Conservation (phyloP, 2,329 filamentous ascomycete species). For the Cladosporium sp. region DNA sequence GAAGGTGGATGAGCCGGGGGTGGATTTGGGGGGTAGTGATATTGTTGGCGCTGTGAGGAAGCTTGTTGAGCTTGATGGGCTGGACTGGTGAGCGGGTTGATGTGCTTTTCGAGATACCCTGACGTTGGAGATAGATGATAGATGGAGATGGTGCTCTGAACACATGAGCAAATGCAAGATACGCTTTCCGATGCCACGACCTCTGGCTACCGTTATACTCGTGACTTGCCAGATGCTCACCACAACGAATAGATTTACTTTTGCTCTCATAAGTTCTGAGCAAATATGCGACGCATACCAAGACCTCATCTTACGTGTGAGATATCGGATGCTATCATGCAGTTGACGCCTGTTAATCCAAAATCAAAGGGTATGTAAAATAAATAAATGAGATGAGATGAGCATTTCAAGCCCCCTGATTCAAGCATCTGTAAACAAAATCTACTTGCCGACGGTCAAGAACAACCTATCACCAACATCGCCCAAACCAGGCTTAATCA, state of each 20-base stretch:
- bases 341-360: neutral
- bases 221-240: too few species aligned
- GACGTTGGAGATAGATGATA: neutral
- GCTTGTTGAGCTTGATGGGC: conserved; percentile 84
- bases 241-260: too few species aligned
- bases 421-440: neutral
- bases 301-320: neutral
- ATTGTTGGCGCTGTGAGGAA: conserved; percentile 76
- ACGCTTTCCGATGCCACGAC: neutral
- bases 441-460: conserved; percentile 79
- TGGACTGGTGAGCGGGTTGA: conserved; percentile 32
- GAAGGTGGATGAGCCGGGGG: conserved; percentile 73
- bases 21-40: conserved; percentile 49
- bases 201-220: too few species aligned
- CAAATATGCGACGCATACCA: neutral
- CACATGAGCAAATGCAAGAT: neutral
- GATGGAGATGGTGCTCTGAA: neutral
- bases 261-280: too few species aligned
- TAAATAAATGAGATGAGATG: too few species aligned
- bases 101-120: conserved; percentile 1
- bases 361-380: too few species aligned
- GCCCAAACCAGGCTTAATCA: conserved; percentile 87
- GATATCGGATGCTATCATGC: neutral
- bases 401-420: neutral
- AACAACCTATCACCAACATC: conserved; percentile 91